Evolutionary conservation across 805 yeast genomes (phyloP), one percentile per base, ranked within the genome.

Genomic region (Starmerella etchellsii): DNA sequence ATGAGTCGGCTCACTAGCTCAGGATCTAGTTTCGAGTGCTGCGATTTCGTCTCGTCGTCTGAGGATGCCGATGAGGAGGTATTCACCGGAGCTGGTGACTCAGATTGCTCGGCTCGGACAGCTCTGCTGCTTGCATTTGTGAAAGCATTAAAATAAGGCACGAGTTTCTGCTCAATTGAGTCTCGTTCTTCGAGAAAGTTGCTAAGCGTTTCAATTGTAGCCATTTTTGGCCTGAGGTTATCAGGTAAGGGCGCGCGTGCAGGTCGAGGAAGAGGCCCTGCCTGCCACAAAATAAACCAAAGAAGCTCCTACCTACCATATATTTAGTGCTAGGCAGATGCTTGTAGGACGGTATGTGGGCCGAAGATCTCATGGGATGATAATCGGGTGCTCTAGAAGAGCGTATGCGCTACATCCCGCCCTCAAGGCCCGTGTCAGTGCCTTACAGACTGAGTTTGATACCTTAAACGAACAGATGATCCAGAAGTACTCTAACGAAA

Each of bases 401-500:
- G n/a, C n/a, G n/a, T n/a, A n/a, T n/a, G n/a, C n/a, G n/a, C 55
- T 72, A 10, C 81, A 76, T 43, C 76, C 80, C 1, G 60, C 71
- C 1, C 53, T 78, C 11, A 42, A 72, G 21, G 53, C 66, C 37
- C 66, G 71, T 50, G 77, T 81, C 0, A 59, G 60, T 14, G 37
- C 53, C 6, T 56, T 73, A 41, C 49, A 55, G 7, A 44, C 52
- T 2, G 78, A 76, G 46, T 57, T 71, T 36, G 40, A 49, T 3
- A 49, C 49, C 1, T 54, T 76, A 2, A 73, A 72, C 28, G 46
- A 55, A 1, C 57, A 59, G 36, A 52, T 77, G 33, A 56, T 74
- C 0, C 42, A 44, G 18, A 48, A 39, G 16, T 54, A 54, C 3
- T 57, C 68, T 42, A 58, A 65, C 3, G 65, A 65, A 10, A 67